phyloP scores from a whole-genome alignment of 305 asterid species.

The Withania somnifera region DNA sequence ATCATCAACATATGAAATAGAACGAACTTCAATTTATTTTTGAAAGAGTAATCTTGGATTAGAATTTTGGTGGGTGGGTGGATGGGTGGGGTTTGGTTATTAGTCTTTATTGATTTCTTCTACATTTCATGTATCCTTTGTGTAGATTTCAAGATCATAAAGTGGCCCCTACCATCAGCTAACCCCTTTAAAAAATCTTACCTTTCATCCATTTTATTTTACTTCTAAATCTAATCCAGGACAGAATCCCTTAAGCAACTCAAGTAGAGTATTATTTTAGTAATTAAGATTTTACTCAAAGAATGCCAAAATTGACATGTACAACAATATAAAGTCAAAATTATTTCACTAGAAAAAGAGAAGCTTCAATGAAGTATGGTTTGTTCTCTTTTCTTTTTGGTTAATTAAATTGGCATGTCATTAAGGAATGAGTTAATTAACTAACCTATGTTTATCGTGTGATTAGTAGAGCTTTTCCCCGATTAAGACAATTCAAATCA shows the following conservation, averaged over 20 bases:
- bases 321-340: neutral
- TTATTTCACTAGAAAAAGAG: neutral
- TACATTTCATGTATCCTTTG: conserved; percentile 6
- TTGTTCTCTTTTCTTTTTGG: too few relatives aligned
- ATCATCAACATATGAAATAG: conserved; percentile 23
- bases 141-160: conserved; percentile 8
- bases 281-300: neutral
- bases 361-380: neutral
- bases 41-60: conserved; percentile 12
- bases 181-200: neutral
- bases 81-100: neutral
- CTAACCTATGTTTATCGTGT: neutral
- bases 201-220: conserved; percentile 12
- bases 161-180: conserved; percentile 20
- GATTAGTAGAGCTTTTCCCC: neutral
- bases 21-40: conserved; percentile 3
- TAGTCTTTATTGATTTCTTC: conserved; percentile 13
- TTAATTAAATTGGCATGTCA: neutral
- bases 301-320: conserved; percentile 40
- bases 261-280: neutral
- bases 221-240: conserved; percentile 6
- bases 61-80: conserved; percentile 25
- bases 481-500: neutral
- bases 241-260: conserved; percentile 7
- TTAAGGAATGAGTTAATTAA: conserved; percentile 6